Evolutionary conservation across 2,329 filamentous ascomycete genomes (phyloP).

Genomic region (Apiospora pterosperma): DNA sequence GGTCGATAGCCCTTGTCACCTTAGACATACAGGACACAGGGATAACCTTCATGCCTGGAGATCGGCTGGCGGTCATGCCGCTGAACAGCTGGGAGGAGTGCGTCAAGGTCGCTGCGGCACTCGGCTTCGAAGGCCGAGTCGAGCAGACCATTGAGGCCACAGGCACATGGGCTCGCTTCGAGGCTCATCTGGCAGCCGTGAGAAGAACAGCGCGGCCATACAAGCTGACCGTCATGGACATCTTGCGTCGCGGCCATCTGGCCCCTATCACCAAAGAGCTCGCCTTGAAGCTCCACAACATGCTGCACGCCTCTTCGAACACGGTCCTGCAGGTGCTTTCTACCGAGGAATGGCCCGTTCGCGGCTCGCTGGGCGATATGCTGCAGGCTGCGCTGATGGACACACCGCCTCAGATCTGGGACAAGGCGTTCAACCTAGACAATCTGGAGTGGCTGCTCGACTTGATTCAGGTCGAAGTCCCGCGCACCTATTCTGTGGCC

Average conservation of each 20-base stretch:
- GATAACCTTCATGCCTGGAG: constrained; percentile 50
- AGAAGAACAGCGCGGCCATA: constrained; percentile 20
- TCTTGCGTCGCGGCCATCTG: constrained; percentile 48
- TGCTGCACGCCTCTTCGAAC: constrained; percentile 47
- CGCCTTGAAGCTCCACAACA: constrained; percentile 43
- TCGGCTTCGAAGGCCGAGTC: constrained; percentile 45
- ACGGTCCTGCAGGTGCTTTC: constrained; percentile 46
- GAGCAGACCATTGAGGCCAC: constrained; percentile 37
- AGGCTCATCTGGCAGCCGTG: constrained; percentile 41
- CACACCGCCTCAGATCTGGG: constrained; percentile 46
- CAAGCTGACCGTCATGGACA: constrained; percentile 42
- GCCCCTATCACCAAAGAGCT: constrained; percentile 50
- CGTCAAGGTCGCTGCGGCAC: constrained; percentile 49
- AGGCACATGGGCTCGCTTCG: constrained; percentile 43
- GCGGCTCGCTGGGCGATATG: constrained; percentile 47
- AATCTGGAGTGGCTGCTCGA: constrained; percentile 44
- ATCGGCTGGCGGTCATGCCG: constrained; percentile 52
- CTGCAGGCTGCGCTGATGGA: constrained; percentile 46
- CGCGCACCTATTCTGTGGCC: constrained; percentile 51
- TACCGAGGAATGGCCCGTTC: constrained; percentile 48
- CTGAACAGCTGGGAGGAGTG: constrained; percentile 53
- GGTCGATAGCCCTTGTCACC: constrained; percentile 46
- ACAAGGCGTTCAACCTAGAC: constrained; percentile 42
- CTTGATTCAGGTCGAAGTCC: constrained; percentile 45
- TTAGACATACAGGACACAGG: constrained; percentile 50